Percentiles rank a stretch among this genome's conserved stretches.
Evolutionary conservation across 768 basidiomycete genomes (phyloP).

Genomic region (Kwoniella dendrophila): DNA sequence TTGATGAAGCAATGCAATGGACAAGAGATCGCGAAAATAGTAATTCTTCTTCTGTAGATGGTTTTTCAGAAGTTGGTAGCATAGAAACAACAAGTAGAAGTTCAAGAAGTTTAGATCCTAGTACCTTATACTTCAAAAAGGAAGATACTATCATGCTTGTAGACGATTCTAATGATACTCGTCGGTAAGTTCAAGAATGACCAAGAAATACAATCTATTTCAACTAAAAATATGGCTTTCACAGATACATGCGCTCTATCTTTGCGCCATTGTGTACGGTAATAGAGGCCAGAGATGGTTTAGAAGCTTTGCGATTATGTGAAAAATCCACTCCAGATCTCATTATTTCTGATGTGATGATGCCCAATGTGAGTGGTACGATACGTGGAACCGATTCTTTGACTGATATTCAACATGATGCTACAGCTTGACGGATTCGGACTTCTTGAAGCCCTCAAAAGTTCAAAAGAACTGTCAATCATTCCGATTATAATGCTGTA

Average conservation of each 20-base stretch:
- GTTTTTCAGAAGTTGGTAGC: slow-evolving; percentile 34
- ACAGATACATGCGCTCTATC: slow-evolving; percentile 38
- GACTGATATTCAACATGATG: background rate
- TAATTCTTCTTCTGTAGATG: slow-evolving; percentile 15
- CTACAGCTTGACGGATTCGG: slow-evolving; percentile 55
- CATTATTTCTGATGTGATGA: slow-evolving; percentile 57
- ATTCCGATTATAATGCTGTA: slow-evolving; percentile 55
- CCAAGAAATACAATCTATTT: slow-evolving; percentile 16
- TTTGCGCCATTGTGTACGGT: slow-evolving; percentile 54
- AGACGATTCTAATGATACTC: slow-evolving; percentile 39
- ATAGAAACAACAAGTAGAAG: slow-evolving; percentile 33
- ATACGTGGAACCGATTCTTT: background rate
- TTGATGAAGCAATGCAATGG: slow-evolving; percentile 58
- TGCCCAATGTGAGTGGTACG: slow-evolving; percentile 51
- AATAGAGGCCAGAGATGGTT: slow-evolving; percentile 53
- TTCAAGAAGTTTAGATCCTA: slow-evolving; percentile 51
- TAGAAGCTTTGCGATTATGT: slow-evolving; percentile 47
- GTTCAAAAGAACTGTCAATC: slow-evolving; percentile 29
- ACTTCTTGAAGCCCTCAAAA: slow-evolving; percentile 48
- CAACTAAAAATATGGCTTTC: too few relatives aligned
- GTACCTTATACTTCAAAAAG: slow-evolving; percentile 55
- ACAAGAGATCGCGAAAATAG: slow-evolving; percentile 35
- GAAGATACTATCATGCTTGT: slow-evolving; percentile 54
- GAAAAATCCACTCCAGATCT: slow-evolving; percentile 44
- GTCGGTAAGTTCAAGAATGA: slow-evolving; percentile 24